Base-by-base conservation (phyloP, 192 early-diverging fungal genomes). In the Linnemannia zychae region DNA sequence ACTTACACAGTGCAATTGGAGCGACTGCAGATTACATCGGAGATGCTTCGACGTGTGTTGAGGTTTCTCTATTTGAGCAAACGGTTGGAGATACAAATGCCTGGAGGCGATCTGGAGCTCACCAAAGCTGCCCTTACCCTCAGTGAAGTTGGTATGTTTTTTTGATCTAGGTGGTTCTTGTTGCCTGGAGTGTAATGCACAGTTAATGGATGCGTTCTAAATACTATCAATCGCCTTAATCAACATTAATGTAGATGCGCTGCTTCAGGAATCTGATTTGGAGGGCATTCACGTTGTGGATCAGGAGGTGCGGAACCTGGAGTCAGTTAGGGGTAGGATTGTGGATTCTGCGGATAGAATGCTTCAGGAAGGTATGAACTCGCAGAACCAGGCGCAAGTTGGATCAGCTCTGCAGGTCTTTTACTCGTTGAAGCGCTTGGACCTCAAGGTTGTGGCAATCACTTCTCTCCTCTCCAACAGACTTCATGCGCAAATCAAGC, bases 271-370 rank as follows among this genome's bases (percentile, higher is more conserved):
- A 49, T 81, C 86, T 1, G 92, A 94, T 82, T 86, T 96, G 71
- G 86, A 88, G 22, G 95, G 93, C 13, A 93, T 96, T 76, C 88
- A 92, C 67, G 84, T 93, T 28, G 90, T 95, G 3, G 92, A 93
- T 67, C 77, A 75, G 7, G 91, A 95, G 70, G 49, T 92, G 22
- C 70, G 70, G 13, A 82, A 88, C 31, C 87, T 96, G 38, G 71
- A 84, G 67, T 74, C 88, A 12, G 79, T 88, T 12, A 89, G 89
- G 67, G 73, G 76, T 22, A 68, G 76, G 38, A 89, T 95, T 38
- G 65, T 88, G 16, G 75, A 84, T 0, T 86, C 90, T 70, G 93
- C 91, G 4, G 87, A 92, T 31, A 77, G 78, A 34, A 77, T 92
- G 31, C 72, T 92, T 53, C 76, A 89, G 33, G 79, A 91, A n/a